Base-by-base conservation (phyloP, 169 alveolate genomes). In the Cyclospora cayetanensis region DNA sequence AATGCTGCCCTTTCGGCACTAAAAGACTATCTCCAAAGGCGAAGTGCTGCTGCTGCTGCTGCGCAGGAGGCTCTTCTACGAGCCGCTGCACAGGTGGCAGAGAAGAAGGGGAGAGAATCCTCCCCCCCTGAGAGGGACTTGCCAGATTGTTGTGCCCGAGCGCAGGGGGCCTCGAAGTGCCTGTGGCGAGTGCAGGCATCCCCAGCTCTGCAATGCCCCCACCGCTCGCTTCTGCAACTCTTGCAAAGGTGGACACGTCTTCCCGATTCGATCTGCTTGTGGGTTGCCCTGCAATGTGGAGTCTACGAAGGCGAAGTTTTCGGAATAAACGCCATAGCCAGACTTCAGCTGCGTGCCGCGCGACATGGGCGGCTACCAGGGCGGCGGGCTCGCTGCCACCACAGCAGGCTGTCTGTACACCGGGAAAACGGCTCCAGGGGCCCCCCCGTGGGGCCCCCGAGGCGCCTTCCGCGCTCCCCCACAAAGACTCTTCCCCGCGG, bases 331-430 rank as follows among this genome's bases (percentile, higher is more conserved):
- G 77, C 86, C 29, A 5, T 4, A 87, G 43, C 92, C 85, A 68
- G 50, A 34, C 18, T 55, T 87, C 74, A 1, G 92, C 86, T n/a
- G 93, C 93, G 15, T 70, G 93, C 31, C 93, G 79, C 1, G 93
- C 87, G 41, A 88, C n/a, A 34, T 70, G 68, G 2, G 88, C 93
- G 25, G 93, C 82, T 15, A 88, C 93, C 4, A 60, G 82, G 1
- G 82, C 93, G 3, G 93, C 93, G 25, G 53, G 35, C 53, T 55
- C 50, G 53, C 37, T 41, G 63, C 82, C 82, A 18, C 37, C 25
- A 20, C 18, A 20, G 25, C 5, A 4, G 4, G 5, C 43, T 66
- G 42, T 34, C 43, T 9, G n/a, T 4, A 7, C 31, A 25, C 0
- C 43, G 34, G 37, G 35, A 7, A 20, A 15, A 27, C 74, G 35